Evolutionary conservation across 768 basidiomycete genomes (phyloP).

Genomic region (Tricholomella constricta): DNA sequence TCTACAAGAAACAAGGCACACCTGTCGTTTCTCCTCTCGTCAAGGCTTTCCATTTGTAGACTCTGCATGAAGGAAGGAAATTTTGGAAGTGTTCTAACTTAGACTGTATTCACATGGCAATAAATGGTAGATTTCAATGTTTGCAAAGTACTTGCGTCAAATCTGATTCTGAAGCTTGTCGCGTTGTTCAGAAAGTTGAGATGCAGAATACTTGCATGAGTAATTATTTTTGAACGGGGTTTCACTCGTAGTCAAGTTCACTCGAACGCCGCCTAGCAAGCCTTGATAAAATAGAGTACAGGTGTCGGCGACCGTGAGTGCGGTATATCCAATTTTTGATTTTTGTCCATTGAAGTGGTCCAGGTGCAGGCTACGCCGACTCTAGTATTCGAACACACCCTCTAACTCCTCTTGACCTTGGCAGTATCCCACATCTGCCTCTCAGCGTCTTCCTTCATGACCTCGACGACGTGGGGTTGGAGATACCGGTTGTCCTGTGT

Average conservation of each 20-base stretch:
- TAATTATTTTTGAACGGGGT: too few species aligned
- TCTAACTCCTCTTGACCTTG: slow-evolving; percentile 69
- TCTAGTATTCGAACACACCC: slow-evolving; percentile 4
- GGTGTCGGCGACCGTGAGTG: too few species aligned
- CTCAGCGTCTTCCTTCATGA: slow-evolving; percentile 77
- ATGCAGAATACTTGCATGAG: too few species aligned
- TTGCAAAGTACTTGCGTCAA: too few species aligned
- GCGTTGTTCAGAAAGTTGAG: too few species aligned
- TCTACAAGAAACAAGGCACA: slow-evolving; percentile 81
- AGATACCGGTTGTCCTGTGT: slow-evolving; percentile 89
- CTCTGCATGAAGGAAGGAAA: slow-evolving; percentile 4
- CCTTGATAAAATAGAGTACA: too few species aligned
- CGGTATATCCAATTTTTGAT: background rate
- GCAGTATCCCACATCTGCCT: slow-evolving; percentile 80
- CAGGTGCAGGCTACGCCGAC: background rate
- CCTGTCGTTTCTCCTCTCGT: slow-evolving; percentile 73
- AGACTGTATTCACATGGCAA: slow-evolving; percentile 9
- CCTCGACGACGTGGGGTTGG: slow-evolving; percentile 70
- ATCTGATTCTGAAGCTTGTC: too few species aligned
- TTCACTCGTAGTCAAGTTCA: too few species aligned
- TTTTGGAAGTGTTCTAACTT: background rate
- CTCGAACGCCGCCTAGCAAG: too few species aligned
- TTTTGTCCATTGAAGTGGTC: background rate
- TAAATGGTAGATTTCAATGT: background rate
- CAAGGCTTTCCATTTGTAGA: slow-evolving; percentile 59